phyloP scores from a whole-genome alignment of 2,329 filamentous ascomycete genomes.

The Cercospora janseana region DNA sequence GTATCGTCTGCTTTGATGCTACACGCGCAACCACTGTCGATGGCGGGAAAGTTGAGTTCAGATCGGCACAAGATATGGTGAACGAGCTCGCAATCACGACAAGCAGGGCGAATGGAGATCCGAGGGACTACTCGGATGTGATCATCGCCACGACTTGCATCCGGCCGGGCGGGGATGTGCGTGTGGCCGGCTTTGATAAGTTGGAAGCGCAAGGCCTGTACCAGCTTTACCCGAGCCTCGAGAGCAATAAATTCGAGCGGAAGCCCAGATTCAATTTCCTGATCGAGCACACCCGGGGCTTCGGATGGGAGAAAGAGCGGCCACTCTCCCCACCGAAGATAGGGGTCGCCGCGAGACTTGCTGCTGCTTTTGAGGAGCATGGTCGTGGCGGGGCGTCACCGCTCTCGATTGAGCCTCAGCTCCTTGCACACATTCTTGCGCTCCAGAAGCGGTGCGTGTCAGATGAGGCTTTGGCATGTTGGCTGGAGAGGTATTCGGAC shows the following conservation, averaged over 20 bases:
- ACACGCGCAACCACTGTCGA: background rate
- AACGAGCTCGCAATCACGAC: background rate
- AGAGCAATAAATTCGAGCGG: background rate
- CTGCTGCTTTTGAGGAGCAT: constrained; percentile 9
- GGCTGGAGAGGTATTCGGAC: constrained; percentile 1
- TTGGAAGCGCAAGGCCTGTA: constrained; percentile 11
- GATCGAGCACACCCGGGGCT: constrained; percentile 3
- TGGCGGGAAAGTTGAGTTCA: constrained; percentile 7
- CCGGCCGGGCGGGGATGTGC: constrained; percentile 1
- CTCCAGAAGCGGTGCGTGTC: constrained; percentile 7
- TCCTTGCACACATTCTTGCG: constrained; percentile 12
- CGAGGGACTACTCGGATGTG: constrained; percentile 10
- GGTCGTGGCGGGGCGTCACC: background rate
- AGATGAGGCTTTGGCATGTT: constrained; percentile 5
- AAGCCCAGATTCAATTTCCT: constrained; percentile 5
- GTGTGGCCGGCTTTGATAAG: constrained; percentile 7
- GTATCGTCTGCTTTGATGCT: constrained; percentile 12
- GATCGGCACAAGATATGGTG: constrained; percentile 2
- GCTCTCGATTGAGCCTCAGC: background rate
- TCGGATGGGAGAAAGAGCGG: constrained; percentile 3
- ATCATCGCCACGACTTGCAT: constrained; percentile 12
- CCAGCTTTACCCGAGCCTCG: constrained; percentile 13
- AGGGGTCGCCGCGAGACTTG: constrained; percentile 13
- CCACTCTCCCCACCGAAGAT: constrained; percentile 8
- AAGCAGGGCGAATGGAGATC: background rate